Evolutionary conservation across 106 monocot genomes (phyloP).

Genomic region (Hemerocallis citrina): DNA sequence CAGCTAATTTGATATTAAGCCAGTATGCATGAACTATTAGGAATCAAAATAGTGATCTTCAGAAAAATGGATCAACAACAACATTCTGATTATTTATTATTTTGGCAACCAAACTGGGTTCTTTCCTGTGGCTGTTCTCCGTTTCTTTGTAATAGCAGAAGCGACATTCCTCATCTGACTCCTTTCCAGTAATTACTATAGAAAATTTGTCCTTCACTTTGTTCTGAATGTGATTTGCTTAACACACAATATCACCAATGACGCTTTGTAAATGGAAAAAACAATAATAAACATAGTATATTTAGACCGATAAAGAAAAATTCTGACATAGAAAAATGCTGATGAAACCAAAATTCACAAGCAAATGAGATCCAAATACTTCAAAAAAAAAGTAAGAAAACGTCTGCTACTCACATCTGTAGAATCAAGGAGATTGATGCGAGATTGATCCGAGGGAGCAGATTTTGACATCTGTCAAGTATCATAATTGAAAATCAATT

Average conservation of each 20-base stretch:
- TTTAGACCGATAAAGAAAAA: background rate
- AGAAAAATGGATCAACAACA: too few species aligned
- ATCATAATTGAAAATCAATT: constrained; percentile 9
- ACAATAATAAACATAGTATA: background rate
- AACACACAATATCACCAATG: background rate
- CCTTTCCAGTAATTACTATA: too few species aligned
- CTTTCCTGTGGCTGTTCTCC: too few species aligned
- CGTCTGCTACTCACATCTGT: constrained; percentile 75
- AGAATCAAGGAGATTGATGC: constrained; percentile 92
- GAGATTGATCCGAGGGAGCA: constrained; percentile 88
- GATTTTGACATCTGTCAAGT: constrained; percentile 89
- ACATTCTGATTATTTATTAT: too few species aligned
- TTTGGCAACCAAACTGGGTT: too few species aligned
- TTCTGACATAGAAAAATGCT: background rate
- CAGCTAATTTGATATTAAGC: too few species aligned
- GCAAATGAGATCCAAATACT: background rate
- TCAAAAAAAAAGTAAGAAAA: background rate
- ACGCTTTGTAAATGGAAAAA: background rate
- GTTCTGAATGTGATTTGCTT: background rate
- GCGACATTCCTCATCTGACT: background rate
- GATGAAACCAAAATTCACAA: background rate
- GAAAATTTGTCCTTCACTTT: background rate
- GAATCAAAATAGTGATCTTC: too few species aligned
- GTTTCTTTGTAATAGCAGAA: too few species aligned
- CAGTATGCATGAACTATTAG: too few species aligned